phyloP scores from a whole-genome alignment of 768 basidiomycete genomes.

The Trametopsis cervina region DNA sequence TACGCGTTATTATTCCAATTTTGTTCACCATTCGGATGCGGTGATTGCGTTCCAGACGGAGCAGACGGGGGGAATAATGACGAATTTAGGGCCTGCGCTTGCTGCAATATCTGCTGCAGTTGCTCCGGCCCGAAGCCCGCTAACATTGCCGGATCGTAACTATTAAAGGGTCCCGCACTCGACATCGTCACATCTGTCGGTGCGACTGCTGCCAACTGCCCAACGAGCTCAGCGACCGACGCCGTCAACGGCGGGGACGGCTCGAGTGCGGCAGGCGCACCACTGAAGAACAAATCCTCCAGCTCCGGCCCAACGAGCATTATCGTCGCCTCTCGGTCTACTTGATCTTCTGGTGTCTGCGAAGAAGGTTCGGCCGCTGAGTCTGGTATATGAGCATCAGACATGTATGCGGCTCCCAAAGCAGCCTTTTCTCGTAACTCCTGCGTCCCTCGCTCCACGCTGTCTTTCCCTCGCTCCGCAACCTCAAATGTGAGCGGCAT shows the following conservation, averaged over 20 bases:
- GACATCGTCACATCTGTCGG: constrained; percentile 34
- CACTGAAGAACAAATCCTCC: constrained; percentile 58
- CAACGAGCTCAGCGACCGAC: constrained; percentile 66
- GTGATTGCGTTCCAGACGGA: constrained; percentile 8
- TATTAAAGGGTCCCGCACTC: constrained; percentile 16
- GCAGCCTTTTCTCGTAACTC: constrained; percentile 76
- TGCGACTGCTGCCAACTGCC: constrained; percentile 47
- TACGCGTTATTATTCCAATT: constrained; percentile 14
- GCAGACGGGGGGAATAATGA: constrained; percentile 7
- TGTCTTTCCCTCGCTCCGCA: constrained; percentile 53
- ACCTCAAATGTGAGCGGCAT: constrained; percentile 51
- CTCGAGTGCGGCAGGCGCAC: constrained; percentile 18
- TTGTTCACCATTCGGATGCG: constrained; percentile 15
- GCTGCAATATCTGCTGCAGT: constrained; percentile 53
- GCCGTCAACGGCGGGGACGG: constrained; percentile 24
- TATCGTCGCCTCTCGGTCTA: constrained; percentile 49
- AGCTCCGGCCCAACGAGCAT: constrained; percentile 71
- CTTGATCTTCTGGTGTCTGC: constrained; percentile 60
- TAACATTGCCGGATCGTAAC: constrained; percentile 23
- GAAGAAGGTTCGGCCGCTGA: constrained; percentile 63
- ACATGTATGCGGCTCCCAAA: constrained; percentile 70
- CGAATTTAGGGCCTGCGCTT: constrained; percentile 27
- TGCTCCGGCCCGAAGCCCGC: constrained; percentile 49
- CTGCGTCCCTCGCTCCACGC: constrained; percentile 62
- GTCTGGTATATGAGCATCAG: constrained; percentile 65